Conservation (phyloP, 306 rosid genomes). For the Mimosa bimucronata region DNA sequence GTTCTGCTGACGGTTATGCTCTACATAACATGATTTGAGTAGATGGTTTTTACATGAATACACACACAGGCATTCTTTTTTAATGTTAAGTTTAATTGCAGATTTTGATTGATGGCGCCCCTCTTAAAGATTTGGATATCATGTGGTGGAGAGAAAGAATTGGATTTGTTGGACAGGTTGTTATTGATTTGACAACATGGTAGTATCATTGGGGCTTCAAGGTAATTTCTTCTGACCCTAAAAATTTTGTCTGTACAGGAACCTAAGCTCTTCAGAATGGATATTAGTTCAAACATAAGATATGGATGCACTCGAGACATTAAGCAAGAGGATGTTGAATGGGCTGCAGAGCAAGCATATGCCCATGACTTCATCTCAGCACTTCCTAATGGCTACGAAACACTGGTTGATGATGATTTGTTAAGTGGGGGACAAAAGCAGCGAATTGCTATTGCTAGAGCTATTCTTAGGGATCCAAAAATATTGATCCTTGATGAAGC, state of each 20-base stretch:
- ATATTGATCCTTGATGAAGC: conserved; percentile 96
- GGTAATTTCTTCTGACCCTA: conserved; percentile 27
- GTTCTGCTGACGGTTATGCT: background rate
- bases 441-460: conserved; percentile 94
- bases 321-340: conserved; percentile 74
- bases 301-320: conserved; percentile 82
- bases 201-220: conserved; percentile 25
- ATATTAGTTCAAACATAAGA: conserved; percentile 80
- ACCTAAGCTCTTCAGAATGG: conserved; percentile 88
- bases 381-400: conserved; percentile 83
- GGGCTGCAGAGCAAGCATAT: conserved; percentile 96
- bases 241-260: conserved; percentile 53
- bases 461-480: conserved; percentile 91
- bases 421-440: conserved; percentile 99
- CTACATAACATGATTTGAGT: background rate
- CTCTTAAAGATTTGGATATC: conserved; percentile 76
- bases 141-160: conserved; percentile 94
- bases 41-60: conserved; percentile 10
- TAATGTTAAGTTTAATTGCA: conserved; percentile 45
- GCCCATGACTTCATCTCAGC: conserved; percentile 85
- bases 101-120: conserved; percentile 80
- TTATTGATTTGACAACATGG: conserved; percentile 38
- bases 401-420: conserved; percentile 88
- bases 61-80: background rate
- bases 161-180: conserved; percentile 98